These are phyloP conservation scores for Dillenia suffruticosa DNA, from an alignment of 164 flowering plant genomes.

Conservation along the genomic window DNA sequence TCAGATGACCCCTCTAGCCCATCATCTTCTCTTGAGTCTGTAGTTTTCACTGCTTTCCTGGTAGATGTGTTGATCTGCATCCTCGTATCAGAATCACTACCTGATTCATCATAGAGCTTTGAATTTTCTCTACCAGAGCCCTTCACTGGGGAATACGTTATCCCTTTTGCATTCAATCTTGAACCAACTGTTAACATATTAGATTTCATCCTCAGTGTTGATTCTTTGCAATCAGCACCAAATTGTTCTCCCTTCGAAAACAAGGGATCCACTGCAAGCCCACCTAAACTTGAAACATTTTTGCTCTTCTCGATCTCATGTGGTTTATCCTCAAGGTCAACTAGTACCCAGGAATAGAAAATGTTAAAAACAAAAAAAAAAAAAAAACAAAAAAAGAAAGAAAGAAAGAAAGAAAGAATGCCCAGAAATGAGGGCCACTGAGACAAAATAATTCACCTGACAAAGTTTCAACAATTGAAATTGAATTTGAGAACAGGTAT, in stretches of 20 bases:
- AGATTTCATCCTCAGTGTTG: slow-evolving; percentile 30
- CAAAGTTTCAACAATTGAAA: slow-evolving; percentile 80
- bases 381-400: neutral
- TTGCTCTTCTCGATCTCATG: slow-evolving; percentile 27
- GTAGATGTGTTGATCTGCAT: slow-evolving; percentile 18
- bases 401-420: slow-evolving; percentile 1
- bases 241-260: slow-evolving; percentile 27
- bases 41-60: slow-evolving; percentile 25
- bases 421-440: neutral
- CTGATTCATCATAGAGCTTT: slow-evolving; percentile 35
- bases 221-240: slow-evolving; percentile 29
- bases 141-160: slow-evolving; percentile 22
- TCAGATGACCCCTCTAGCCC: slow-evolving; percentile 27
- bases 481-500: slow-evolving; percentile 78
- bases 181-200: slow-evolving; percentile 30
- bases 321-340: slow-evolving; percentile 52
- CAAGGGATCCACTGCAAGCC: slow-evolving; percentile 19
- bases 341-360: slow-evolving; percentile 25
- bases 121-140: slow-evolving; percentile 25
- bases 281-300: slow-evolving; percentile 20
- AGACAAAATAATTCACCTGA: slow-evolving; percentile 47
- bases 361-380: neutral
- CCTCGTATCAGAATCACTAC: slow-evolving; percentile 34
- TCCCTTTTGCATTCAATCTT: slow-evolving; percentile 25
- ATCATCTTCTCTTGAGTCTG: slow-evolving; percentile 24